Evolutionary conservation across 352 stramenopile genomes (phyloP).

Genomic region (Globisporangium irregulare): DNA sequence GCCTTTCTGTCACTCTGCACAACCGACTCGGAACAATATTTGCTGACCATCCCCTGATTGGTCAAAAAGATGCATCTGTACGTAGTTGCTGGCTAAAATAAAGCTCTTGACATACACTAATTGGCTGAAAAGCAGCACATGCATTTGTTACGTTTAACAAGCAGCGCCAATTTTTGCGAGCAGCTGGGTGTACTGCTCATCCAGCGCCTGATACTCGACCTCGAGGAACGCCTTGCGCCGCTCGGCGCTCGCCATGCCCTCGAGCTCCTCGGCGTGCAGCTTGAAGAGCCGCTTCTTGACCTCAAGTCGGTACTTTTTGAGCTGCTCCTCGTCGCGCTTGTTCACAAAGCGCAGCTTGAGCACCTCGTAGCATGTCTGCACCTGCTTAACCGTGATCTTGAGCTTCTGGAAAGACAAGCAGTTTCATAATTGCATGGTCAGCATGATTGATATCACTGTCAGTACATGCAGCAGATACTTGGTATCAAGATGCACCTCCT

Average conservation of each 20-base stretch:
- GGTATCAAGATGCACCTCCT: conserved; percentile 34
- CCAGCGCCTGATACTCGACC: conserved; percentile 49
- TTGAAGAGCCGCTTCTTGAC: conserved; percentile 82
- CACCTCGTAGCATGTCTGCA: conserved; percentile 78
- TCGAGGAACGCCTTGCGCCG: conserved; percentile 80
- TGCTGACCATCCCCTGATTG: background rate
- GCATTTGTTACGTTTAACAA: conserved; percentile 1
- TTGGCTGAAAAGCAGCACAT: conserved; percentile 3
- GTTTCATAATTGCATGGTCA: background rate
- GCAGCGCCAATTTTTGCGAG: conserved; percentile 21
- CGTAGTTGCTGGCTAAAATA: conserved; percentile 13
- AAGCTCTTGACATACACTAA: background rate
- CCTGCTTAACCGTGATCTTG: conserved; percentile 76
- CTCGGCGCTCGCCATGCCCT: conserved; percentile 63
- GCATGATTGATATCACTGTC: background rate
- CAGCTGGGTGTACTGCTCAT: conserved; percentile 52
- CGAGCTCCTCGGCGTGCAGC: conserved; percentile 64
- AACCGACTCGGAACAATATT: background rate
- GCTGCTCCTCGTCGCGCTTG: conserved; percentile 39
- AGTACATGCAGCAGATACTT: background rate
- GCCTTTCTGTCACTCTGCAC: background rate
- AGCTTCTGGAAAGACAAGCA: conserved; percentile 31
- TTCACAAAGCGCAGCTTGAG: conserved; percentile 64
- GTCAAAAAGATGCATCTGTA: background rate
- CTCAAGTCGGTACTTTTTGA: conserved; percentile 72